These are phyloP conservation scores for Epithemia pelagica DNA, from an alignment of 108 stramenopile species.

Conservation along the genomic window DNA sequence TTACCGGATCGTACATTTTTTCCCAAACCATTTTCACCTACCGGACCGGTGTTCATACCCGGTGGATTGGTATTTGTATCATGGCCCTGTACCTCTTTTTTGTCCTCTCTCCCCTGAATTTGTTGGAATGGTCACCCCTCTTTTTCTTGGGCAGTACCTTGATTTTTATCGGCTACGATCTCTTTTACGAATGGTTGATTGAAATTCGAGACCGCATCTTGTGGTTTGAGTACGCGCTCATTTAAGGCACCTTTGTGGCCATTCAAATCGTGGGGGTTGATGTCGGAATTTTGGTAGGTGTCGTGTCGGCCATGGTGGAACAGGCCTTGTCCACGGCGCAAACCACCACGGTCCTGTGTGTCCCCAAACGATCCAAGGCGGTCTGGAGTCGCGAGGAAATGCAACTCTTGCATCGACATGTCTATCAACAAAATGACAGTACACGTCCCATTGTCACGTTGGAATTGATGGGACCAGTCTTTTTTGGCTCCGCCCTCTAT, in stretches of 20 bases:
- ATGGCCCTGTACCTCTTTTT: slow-evolving; percentile 62
- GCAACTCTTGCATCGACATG: slow-evolving; percentile 55
- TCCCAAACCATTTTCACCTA: slow-evolving; percentile 97
- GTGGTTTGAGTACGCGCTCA: slow-evolving; percentile 67
- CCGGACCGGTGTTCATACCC: slow-evolving; percentile 73
- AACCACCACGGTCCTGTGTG: slow-evolving; percentile 37
- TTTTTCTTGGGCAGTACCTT: slow-evolving; percentile 91
- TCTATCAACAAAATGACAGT: slow-evolving; percentile 41
- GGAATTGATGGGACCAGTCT: slow-evolving; percentile 66
- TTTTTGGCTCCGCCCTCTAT: slow-evolving; percentile 73
- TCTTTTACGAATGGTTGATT: slow-evolving; percentile 91
- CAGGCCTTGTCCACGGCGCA: slow-evolving; percentile 68
- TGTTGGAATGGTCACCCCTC: slow-evolving; percentile 76
- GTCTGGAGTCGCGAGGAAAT: slow-evolving; percentile 61
- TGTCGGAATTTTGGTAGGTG: slow-evolving; percentile 66
- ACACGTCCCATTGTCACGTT: slow-evolving; percentile 57
- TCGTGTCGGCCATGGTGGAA: slow-evolving; percentile 71
- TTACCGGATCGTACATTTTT: slow-evolving; percentile 96
- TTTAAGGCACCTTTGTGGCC: slow-evolving; percentile 75
- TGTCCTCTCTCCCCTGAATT: slow-evolving; percentile 64
- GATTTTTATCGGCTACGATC: slow-evolving; percentile 87
- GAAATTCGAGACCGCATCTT: slow-evolving; percentile 79
- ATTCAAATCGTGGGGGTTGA: slow-evolving; percentile 86
- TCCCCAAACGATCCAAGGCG: slow-evolving; percentile 64
- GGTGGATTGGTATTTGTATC: slow-evolving; percentile 72